A percentile compares a stretch with the other conserved stretches of the same genome.
phyloP scores from a whole-genome alignment of 176 grass and related monocot species.

The Eleusine coracana region DNA sequence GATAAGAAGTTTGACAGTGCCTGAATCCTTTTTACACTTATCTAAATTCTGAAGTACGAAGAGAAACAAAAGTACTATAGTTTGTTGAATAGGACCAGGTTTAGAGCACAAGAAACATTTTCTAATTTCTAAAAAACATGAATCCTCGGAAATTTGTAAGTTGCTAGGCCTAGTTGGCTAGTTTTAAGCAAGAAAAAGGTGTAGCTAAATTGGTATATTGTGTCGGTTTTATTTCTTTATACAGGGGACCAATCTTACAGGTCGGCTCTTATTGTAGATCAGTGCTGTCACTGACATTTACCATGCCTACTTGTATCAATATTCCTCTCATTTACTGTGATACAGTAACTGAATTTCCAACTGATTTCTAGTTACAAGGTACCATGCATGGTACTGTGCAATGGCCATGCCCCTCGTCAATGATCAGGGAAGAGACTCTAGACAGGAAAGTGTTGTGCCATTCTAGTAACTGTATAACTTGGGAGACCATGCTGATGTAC shows the following conservation, averaged over 20 bases:
- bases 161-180: not conserved
- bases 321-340: conserved; percentile 3
- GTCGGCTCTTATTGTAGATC: not conserved
- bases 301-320: not conserved
- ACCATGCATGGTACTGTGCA: not conserved
- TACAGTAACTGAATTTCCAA: not conserved
- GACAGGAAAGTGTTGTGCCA: conserved; percentile 3
- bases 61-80: not conserved
- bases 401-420: not conserved
- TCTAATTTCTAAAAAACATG: not conserved
- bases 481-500: not conserved
- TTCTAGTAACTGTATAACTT: conserved; percentile 7
- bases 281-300: not conserved
- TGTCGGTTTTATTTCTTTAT: not conserved
- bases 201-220: not conserved
- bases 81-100: not conserved
- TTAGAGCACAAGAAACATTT: not conserved
- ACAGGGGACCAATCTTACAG: not conserved
- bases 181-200: conserved; percentile 13
- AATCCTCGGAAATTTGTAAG: not conserved
- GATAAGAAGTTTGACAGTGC: conserved; percentile 37
- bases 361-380: conserved; percentile 1
- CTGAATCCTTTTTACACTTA: conserved; percentile 31
- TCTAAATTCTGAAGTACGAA: conserved; percentile 10
- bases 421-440: conserved; percentile 6